Base-by-base conservation (phyloP, 2,329 filamentous ascomycete species). In the Fusarium sp. region DNA sequence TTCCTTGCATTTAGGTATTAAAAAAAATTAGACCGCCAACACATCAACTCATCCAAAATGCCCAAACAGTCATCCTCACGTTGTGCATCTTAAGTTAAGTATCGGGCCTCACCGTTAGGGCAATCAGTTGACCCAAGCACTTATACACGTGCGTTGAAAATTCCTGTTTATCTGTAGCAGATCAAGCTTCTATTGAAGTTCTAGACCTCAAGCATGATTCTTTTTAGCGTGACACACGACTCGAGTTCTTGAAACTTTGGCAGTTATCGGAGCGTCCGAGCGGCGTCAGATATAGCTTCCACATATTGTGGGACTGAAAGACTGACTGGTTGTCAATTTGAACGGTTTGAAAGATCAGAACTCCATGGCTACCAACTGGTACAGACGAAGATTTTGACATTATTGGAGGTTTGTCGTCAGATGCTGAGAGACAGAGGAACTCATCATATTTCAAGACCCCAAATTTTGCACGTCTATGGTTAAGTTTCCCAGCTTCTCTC, bases 161-260 rank as follows among this genome's bases (percentile, higher is more conserved):
- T 63, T 46, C 58, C 36, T 63, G 58, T 58, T 63, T 58, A 29
- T 33, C 7, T 15, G n/a, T 39, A 31, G 18, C 20, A 23, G 18
- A 39, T 21, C 20, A 31, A 43, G 35, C 46, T 23, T 35, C 31
- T 36, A 31, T 21, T 23, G 20, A n/a, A 33, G 46, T 41, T 53
- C 50, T 53, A 29, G 42, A 48, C 33, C 33, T 42, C 29, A 3
- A 58, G 23, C 29, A 51, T 50, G n/a, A 35, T 37, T 37, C 15
- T 41, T n/a, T 37, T 54, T 70, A 70, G 67, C 58, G 63, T 49
- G 45, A 42, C 21, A 41, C 58, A 46, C 53, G 53, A 69, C 57
- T 59, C 66, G 25, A 46, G 31, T 23, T 46, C 39, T 45, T 53
- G 47, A 54, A 60, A 58, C 64, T 45, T 29, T 27, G 51, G 31